These are phyloP conservation scores for Setomelanomma holmii DNA, from an alignment of 2,329 filamentous ascomycete species.

Conservation along the genomic window DNA sequence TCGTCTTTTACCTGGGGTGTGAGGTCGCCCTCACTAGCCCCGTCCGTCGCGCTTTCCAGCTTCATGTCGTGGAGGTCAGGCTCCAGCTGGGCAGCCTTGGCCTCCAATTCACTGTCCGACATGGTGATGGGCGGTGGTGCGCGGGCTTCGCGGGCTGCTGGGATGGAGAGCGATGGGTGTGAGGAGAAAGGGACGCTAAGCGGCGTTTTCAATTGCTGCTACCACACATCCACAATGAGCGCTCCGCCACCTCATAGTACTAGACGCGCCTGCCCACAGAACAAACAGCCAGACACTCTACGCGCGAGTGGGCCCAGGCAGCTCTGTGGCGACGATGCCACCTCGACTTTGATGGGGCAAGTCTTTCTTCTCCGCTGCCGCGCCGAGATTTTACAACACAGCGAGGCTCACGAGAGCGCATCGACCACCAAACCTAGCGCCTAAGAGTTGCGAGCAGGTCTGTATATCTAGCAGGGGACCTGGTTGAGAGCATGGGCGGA, in stretches of 20 bases:
- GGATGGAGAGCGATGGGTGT: slow-evolving; percentile 19
- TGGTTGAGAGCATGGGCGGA: not conserved
- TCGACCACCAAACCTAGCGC: not conserved
- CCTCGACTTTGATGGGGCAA: not conserved
- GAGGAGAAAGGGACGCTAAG: slow-evolving; percentile 19
- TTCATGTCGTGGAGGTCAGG: slow-evolving; percentile 56
- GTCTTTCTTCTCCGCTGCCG: not conserved
- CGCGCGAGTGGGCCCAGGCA: not conserved
- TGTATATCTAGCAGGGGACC: not conserved
- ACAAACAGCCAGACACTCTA: slow-evolving; percentile 1
- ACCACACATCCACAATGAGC: slow-evolving; percentile 30
- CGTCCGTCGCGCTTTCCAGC: slow-evolving; percentile 46
- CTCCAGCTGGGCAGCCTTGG: slow-evolving; percentile 48
- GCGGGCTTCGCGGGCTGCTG: slow-evolving; percentile 17
- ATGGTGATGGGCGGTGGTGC: slow-evolving; percentile 36
- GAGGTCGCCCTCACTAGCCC: slow-evolving; percentile 23
- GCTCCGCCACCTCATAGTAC: slow-evolving; percentile 31
- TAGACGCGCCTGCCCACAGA: slow-evolving; percentile 16
- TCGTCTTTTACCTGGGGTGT: slow-evolving; percentile 37
- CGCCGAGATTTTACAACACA: not conserved
- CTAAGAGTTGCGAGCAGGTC: not conserved
- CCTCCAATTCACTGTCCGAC: slow-evolving; percentile 47
- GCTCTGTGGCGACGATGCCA: not conserved
- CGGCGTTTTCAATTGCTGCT: slow-evolving; percentile 20
- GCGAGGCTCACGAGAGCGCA: not conserved